phyloP scores from a whole-genome alignment of 768 basidiomycete genomes.

The Cubamyces sp. region DNA sequence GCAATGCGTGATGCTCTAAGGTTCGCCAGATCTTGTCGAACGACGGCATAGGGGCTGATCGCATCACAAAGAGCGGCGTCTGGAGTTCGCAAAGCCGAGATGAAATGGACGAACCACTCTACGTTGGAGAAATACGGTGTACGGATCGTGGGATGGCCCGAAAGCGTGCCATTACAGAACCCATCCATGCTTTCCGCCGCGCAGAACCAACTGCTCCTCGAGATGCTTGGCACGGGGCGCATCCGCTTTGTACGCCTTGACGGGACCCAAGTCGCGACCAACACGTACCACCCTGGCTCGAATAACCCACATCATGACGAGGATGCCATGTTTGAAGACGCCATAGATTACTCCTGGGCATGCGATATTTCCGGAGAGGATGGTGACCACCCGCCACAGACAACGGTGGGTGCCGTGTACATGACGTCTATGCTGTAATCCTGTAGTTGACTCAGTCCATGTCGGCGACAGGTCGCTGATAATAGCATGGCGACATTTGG shows the following conservation, averaged over 20 bases:
- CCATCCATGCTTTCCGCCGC: conserved; percentile 58
- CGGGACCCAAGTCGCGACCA: background rate
- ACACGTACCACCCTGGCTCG: background rate
- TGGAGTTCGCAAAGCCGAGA: conserved; percentile 67
- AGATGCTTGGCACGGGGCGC: conserved; percentile 50
- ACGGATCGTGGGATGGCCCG: conserved; percentile 66
- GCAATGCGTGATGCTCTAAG: conserved; percentile 56
- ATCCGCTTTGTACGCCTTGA: conserved; percentile 44
- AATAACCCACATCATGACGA: background rate
- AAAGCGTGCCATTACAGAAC: conserved; percentile 59
- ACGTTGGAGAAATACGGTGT: conserved; percentile 60
- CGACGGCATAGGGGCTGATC: background rate
- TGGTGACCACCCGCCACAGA: background rate
- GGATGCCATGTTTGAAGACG: conserved; percentile 21
- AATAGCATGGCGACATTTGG: background rate
- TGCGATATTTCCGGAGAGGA: background rate
- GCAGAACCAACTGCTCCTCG: conserved; percentile 59
- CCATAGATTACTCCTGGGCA: conserved; percentile 26
- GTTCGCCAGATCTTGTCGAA: conserved; percentile 36
- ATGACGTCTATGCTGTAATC: background rate
- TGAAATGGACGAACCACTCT: conserved; percentile 76
- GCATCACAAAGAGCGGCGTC: conserved; percentile 48
- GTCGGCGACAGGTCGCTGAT: background rate
- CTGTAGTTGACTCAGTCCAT: background rate
- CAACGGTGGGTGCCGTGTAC: background rate